A percentile compares a stretch with the other conserved stretches of the same genome.
phyloP scores from a whole-genome alignment of 139 green algal species.

The Spirogloea muscicola region DNA sequence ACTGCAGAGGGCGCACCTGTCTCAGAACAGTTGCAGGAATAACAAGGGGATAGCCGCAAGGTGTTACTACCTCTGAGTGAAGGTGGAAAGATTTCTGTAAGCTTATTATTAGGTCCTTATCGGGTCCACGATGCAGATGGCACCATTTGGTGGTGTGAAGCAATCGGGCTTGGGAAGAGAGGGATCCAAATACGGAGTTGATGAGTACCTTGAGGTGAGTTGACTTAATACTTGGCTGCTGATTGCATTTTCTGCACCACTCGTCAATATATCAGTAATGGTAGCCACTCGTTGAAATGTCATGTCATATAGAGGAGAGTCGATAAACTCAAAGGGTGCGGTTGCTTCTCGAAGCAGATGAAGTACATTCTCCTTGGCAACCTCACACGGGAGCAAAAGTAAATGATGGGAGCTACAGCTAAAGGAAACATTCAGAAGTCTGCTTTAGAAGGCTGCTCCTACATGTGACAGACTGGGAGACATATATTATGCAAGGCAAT shows the following conservation, averaged over 20 bases:
- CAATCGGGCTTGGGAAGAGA: slow-evolving; percentile 85
- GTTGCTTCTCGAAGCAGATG: background rate
- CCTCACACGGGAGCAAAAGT: background rate
- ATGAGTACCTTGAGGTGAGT: slow-evolving; percentile 83
- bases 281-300: background rate
- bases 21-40: too few relatives aligned
- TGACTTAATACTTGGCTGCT: too few relatives aligned
- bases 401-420: background rate
- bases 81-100: too few relatives aligned
- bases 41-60: too few relatives aligned
- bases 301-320: background rate
- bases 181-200: slow-evolving; percentile 80
- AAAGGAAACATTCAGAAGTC: background rate
- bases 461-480: background rate
- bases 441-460: background rate
- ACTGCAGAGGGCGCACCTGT: too few relatives aligned
- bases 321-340: background rate
- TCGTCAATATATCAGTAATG: background rate
- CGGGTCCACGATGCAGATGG: too few relatives aligned
- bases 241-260: background rate
- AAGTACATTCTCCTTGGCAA: slow-evolving; percentile 9
- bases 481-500: background rate
- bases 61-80: too few relatives aligned
- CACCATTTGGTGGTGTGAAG: slow-evolving; percentile 95
- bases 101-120: too few relatives aligned